Conservation (phyloP, 306 rosid genomes). For the Vicia sativa region DNA sequence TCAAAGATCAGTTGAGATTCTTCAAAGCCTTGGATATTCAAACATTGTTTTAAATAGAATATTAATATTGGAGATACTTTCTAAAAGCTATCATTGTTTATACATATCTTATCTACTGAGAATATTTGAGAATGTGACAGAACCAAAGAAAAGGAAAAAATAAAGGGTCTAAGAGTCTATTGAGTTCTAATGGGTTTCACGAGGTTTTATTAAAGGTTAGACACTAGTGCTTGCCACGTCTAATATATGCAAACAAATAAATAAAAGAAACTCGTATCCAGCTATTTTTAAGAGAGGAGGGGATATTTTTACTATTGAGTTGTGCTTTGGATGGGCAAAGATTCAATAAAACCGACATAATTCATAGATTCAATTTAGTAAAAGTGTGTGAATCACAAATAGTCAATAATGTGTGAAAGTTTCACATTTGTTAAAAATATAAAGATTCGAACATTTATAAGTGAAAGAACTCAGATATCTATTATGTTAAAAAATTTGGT, state of each 20-base stretch:
- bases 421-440: too few species aligned
- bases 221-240: slow-evolving; percentile 8
- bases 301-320: too few species aligned
- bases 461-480: too few species aligned
- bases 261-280: too few species aligned
- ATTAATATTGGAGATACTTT: neutral
- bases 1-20: slow-evolving; percentile 12
- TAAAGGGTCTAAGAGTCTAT: neutral
- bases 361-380: too few species aligned
- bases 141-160: neutral
- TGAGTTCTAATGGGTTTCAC: neutral
- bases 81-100: neutral
- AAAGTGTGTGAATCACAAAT: too few species aligned
- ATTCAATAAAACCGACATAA: too few species aligned
- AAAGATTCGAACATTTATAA: too few species aligned
- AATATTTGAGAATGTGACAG: neutral
- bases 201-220: slow-evolving; percentile 17
- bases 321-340: too few species aligned
- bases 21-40: neutral
- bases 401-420: too few species aligned
- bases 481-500: too few species aligned
- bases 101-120: neutral
- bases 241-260: neutral
- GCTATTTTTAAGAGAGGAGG: too few species aligned
- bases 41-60: slow-evolving; percentile 5